Base-by-base conservation (phyloP, 2,329 filamentous ascomycete species). In the Xylaria sp. region DNA sequence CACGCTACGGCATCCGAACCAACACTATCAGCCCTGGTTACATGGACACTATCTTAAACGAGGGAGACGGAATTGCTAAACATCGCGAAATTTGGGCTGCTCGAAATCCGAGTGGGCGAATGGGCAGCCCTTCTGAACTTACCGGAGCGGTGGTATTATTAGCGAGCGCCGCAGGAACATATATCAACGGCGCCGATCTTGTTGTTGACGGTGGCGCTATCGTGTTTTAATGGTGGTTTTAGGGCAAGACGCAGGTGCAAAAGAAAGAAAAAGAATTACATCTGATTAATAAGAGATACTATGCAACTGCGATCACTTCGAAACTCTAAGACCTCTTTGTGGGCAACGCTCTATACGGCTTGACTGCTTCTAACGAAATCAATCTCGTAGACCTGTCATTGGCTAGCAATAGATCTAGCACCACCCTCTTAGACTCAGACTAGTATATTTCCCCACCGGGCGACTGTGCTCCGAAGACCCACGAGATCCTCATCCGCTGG, bases 21-120 rank as follows among this genome's bases (percentile, higher is more conserved):
- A 66, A 66, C 23, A 44, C 51, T 15, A 67, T 67, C 9, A 62
- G 53, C 28, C 65, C 65, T 9, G 59, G 65, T 11, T 67, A 67
- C 6, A 59, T 59, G 57, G 57, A 59, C n/a, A 59, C 57, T 26
- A 48, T 59, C 28, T 42, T 59, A 4, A 65, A 65, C 20, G 62
- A 59, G n/a, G 62, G 62, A 53, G 62, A 65, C 7, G 56, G 56
- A 4, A 31, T 65, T 59, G 46, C 54, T 10, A 33, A 33, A 7
- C 23, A 59, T 28, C 62, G 62, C 1, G 20, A 46, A 20, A 65
- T 65, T 31, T 65, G 62, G 62, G 62, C 54, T 2, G 33, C 62
- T 1, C 20, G 56, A 15, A 65, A 65, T 36, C 62, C 62, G 2
- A 59, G 17, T 6, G 62, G 62, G 11, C 57, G 62, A 7, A 65